Base-by-base conservation (phyloP, 2,329 filamentous ascomycete genomes). In the Trichophyton benhamiae region DNA sequence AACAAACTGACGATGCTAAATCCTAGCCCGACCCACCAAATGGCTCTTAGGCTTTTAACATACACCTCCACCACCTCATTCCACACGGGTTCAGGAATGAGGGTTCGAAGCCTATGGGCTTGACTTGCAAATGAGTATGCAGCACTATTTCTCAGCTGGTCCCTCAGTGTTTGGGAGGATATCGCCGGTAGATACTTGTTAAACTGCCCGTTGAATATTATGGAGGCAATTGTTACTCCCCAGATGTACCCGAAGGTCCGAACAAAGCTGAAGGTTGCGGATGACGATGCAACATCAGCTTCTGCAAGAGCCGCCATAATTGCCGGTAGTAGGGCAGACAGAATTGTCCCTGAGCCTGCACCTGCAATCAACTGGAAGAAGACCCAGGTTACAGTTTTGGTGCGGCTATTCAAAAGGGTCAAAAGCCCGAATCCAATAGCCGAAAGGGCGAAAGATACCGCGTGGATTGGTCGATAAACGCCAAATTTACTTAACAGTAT, bases 291-390 rank as follows among this genome's bases (percentile, higher is more conserved):
- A 1, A 68, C 64, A 27, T 73, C 69, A 0, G 63, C 58, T n/a
- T 72, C 69, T 0, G 68, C 58, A 0, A 74, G 60, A 1, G 41
- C 57, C 0, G 77, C 78, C 65, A 77, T 74, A 13, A 79, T 70
- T 0, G 79, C 76, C 0, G 79, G 76, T 1, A 79, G 72, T 5
- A 77, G 68, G 0, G 72, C 70, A 0, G 74, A 68, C n/a, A 80
- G 68, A 3, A 77, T 63, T 1, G 80, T 63, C 0, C 80, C 80
- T 1, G 71, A 64, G 0, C 79, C 80, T 6, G 74, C 52, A 0
- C 74, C 74, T 0, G 67, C 68, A 44, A 79, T 22, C 3, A 79
- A 60, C 64, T 80, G 76, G 61, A 78, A 74, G 49, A 73, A 66
- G 0, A 78, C 72, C 77, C 77, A 81, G 2, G 62, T 67, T 0